Conservation (phyloP, 129 eudicot genomes). For the Pittosporum tobira region DNA sequence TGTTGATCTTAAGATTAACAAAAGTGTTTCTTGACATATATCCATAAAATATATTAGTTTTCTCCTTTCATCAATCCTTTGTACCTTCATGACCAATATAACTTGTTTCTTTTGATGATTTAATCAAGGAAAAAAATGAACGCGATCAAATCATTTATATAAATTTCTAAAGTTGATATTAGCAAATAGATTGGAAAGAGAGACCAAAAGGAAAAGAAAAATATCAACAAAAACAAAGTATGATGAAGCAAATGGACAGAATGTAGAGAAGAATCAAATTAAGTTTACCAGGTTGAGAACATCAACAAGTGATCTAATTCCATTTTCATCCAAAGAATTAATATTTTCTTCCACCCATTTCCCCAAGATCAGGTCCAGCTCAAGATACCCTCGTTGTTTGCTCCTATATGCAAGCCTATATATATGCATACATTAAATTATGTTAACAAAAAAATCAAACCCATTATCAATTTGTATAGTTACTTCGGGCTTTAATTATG, state of each 20-base stretch:
- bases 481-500: neutral
- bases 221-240: slow-evolving; percentile 2
- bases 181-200: no score
- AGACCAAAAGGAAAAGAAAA: neutral
- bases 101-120: no score
- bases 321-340: slow-evolving; percentile 60
- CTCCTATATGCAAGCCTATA: slow-evolving; percentile 87
- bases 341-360: slow-evolving; percentile 87
- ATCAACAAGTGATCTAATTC: slow-evolving; percentile 62
- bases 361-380: slow-evolving; percentile 82
- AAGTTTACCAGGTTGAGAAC: slow-evolving; percentile 71
- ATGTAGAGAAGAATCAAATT: neutral
- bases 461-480: neutral
- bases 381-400: slow-evolving; percentile 90
- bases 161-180: no score
- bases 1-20: no score
- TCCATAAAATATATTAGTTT: no score
- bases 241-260: no score
- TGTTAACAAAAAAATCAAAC: neutral
- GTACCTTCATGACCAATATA: no score
- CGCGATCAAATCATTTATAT: no score
- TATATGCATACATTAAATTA: slow-evolving; percentile 5
- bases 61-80: no score
- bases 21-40: no score
- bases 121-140: no score